A percentile compares a stretch with the other conserved stretches of the same genome.
Evolutionary conservation across 129 eudicot species (phyloP).

Genomic region (Calendula officinalis): DNA sequence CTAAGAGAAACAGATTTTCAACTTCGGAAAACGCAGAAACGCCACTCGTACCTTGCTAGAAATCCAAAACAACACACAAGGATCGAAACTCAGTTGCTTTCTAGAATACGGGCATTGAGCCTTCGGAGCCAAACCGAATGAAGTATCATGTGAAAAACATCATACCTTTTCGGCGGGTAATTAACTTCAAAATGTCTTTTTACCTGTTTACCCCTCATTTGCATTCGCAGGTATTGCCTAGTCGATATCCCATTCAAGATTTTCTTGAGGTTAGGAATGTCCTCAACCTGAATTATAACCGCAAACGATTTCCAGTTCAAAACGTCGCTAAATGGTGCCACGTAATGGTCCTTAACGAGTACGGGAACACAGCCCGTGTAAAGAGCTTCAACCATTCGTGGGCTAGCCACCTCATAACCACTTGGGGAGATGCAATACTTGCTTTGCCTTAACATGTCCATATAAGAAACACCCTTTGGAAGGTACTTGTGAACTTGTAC

Average conservation of each 20-base stretch:
- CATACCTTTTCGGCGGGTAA: constrained; percentile 51
- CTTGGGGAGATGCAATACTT: constrained; percentile 51
- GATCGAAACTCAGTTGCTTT: constrained; percentile 8
- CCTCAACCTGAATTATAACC: constrained; percentile 33
- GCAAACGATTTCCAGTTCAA: constrained; percentile 65
- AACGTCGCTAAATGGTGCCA: constrained; percentile 62
- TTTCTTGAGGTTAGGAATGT: constrained; percentile 50
- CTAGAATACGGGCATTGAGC: constrained; percentile 38
- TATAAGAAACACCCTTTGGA: constrained; percentile 41
- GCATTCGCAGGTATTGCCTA: constrained; percentile 43
- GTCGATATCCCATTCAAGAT: constrained; percentile 48
- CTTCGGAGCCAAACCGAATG: constrained; percentile 81
- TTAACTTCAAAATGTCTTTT: constrained; percentile 63
- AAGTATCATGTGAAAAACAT: constrained; percentile 62
- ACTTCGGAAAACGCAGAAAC: no score
- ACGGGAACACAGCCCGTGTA: constrained; percentile 70
- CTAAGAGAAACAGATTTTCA: no score
- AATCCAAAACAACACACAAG: background rate
- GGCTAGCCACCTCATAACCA: constrained; percentile 61
- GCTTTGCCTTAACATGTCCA: constrained; percentile 34
- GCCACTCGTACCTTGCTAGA: background rate
- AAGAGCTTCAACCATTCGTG: constrained; percentile 48
- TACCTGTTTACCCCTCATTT: constrained; percentile 44
- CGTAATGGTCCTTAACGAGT: constrained; percentile 50
- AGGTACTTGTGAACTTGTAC: constrained; percentile 43